phyloP scores from a whole-genome alignment of 2,329 filamentous ascomycete genomes.

The Pestalotiopsis sp. region DNA sequence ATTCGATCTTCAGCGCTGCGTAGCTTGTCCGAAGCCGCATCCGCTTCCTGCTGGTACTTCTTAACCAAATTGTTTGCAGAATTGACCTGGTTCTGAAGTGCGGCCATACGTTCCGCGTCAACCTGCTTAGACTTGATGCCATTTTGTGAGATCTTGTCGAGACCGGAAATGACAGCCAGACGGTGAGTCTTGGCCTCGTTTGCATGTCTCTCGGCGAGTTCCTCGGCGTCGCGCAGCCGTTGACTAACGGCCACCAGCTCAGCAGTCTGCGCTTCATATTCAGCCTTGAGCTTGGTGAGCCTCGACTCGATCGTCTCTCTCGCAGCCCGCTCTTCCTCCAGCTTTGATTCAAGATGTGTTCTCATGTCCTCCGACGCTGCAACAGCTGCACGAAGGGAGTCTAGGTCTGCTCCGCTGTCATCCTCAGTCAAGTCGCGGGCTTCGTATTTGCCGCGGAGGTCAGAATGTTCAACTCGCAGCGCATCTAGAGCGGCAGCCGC shows the following conservation, averaged over 20 bases:
- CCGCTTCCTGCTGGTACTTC: slow-evolving; percentile 87
- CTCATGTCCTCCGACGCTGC: slow-evolving; percentile 78
- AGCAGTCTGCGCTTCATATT: slow-evolving; percentile 78
- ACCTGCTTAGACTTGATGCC: slow-evolving; percentile 47
- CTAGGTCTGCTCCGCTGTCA: slow-evolving; percentile 72
- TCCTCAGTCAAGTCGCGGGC: slow-evolving; percentile 68
- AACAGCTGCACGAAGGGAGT: slow-evolving; percentile 76
- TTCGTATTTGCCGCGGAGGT: slow-evolving; percentile 70
- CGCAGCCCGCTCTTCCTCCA: slow-evolving; percentile 79
- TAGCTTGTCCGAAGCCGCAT: slow-evolving; percentile 83
- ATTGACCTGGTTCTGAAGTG: slow-evolving; percentile 79
- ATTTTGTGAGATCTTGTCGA: slow-evolving; percentile 72
- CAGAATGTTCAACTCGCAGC: slow-evolving; percentile 83
- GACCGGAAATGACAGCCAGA: slow-evolving; percentile 77
- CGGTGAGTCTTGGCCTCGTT: slow-evolving; percentile 86
- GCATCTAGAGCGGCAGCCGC: slow-evolving; percentile 74
- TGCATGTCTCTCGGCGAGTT: slow-evolving; percentile 84
- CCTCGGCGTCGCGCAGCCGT: slow-evolving; percentile 81
- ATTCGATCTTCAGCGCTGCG: slow-evolving; percentile 95
- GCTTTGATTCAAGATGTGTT: slow-evolving; percentile 73
- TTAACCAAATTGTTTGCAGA: slow-evolving; percentile 79
- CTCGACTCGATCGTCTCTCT: slow-evolving; percentile 78
- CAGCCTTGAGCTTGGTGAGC: slow-evolving; percentile 73
- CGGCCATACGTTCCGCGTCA: slow-evolving; percentile 67
- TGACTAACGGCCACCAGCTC: slow-evolving; percentile 78